Percentiles rank a stretch among this genome's conserved stretches.
phyloP scores from a whole-genome alignment of 306 rosid species.

The Lablab purpureus region DNA sequence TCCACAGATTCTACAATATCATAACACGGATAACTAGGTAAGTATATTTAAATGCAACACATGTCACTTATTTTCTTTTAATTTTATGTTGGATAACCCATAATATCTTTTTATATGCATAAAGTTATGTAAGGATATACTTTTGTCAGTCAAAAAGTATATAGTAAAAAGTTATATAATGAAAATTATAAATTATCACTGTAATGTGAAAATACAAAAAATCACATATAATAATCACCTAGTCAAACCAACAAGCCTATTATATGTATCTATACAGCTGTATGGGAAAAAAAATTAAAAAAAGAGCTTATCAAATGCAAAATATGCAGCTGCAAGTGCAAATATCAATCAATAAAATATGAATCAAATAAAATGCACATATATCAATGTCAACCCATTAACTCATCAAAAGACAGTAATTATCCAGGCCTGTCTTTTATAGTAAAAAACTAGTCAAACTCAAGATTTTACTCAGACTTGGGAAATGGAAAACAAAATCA shows the following conservation, averaged over 20 bases:
- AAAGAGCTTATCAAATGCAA: no score
- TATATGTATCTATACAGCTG: background rate
- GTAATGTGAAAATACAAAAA: background rate
- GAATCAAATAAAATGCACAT: background rate
- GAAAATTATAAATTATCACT: conserved; percentile 8
- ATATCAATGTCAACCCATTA: conserved; percentile 20
- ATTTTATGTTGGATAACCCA: conserved; percentile 18
- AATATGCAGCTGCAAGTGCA: background rate
- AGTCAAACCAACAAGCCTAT: conserved; percentile 3
- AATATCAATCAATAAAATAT: background rate
- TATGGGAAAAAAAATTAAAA: no score
- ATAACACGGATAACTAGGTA: conserved; percentile 2
- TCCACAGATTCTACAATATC: background rate
- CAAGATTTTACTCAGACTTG: no score
- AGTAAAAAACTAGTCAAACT: no score
- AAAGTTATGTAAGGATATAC: background rate
- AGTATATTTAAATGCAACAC: background rate
- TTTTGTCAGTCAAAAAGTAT: background rate
- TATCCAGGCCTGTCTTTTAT: background rate
- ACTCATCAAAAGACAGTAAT: conserved; percentile 1
- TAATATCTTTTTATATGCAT: background rate
- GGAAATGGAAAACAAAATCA: no score
- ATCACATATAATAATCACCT: background rate
- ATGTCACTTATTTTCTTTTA: conserved; percentile 26
- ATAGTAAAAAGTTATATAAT: conserved; percentile 23